Evolutionary conservation across 1,139 yeast genomes (phyloP).

Genomic region (Candida neerlandica): DNA sequence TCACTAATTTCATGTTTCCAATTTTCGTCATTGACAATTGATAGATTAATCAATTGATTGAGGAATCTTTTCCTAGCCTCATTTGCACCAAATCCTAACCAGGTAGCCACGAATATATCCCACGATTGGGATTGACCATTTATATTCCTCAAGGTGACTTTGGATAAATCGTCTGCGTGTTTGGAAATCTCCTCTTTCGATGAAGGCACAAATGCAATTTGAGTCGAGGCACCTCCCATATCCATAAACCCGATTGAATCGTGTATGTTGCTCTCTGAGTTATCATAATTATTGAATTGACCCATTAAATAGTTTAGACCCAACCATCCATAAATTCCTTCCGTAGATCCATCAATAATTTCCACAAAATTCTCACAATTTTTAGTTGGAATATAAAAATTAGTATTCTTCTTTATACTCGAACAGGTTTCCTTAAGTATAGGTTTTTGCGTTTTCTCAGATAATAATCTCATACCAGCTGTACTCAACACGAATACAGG

Average conservation of each 20-base stretch:
- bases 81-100: constrained; percentile 87
- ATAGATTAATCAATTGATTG: constrained; percentile 45
- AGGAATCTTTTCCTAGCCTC: constrained; percentile 71
- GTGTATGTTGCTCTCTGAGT: constrained; percentile 29
- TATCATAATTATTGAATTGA: constrained; percentile 49
- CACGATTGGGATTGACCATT: constrained; percentile 66
- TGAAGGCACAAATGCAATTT: constrained; percentile 76
- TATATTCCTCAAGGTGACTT: constrained; percentile 55
- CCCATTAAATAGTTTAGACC: constrained; percentile 70
- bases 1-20: constrained; percentile 45
- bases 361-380: constrained; percentile 65
- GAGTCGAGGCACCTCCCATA: constrained; percentile 90
- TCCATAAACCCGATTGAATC: constrained; percentile 82
- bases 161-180: constrained; percentile 66
- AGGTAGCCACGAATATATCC: constrained; percentile 77
- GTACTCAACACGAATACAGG: constrained; percentile 78
- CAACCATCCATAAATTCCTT: constrained; percentile 82
- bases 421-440: constrained; percentile 57
- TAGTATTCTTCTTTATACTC: constrained; percentile 47
- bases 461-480: constrained; percentile 78
- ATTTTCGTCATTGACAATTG: constrained; percentile 24
- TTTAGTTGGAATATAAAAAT: constrained; percentile 41
- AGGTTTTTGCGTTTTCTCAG: constrained; percentile 44
- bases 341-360: constrained; percentile 78
- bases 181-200: constrained; percentile 49